Evolutionary conservation across 306 rosid species (phyloP), one percentile per base, ranked within the genome.

Genomic region (Corylus heterophylla): DNA sequence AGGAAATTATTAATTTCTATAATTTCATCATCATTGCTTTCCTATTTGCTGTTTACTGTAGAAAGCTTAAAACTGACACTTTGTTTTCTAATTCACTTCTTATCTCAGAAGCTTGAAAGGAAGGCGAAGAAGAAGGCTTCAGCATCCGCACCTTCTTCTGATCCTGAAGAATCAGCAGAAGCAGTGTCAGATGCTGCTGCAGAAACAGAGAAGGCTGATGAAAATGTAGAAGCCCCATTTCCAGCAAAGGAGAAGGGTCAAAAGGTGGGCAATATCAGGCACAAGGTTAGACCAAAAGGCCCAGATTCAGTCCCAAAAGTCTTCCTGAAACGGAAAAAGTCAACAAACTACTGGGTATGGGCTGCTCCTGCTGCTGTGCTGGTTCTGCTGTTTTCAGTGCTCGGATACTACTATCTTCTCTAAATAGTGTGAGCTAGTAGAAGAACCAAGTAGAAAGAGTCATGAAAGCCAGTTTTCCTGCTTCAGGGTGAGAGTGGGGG

Each of bases 51-150:
- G 39, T n/a, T 73, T 70, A 18, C 27, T 4, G 16, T 55, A 13
- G 29, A 31, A 31, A n/a, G 54, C 22, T 72, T 9, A 20, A 62
- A 72, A 64, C 14, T 75, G 45, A 80, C 55, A 76, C 7, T 12
- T 49, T 39, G 1, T 47, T 82, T 62, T 18, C 68, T 10, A 2
- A 1, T 56, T 75, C 35, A 61, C 50, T 70, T 76, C 50, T 70
- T 76, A 58, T 80, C 79, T 79, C 84, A 96, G 98, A 96, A 88
- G 56, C 97, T 90, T 1, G 99, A 96, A 81, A 96, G 88, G 96
- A 95, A 90, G 79, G 89, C 93, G 31, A 95, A 86, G 96, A 95
- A 93, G 89, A 93, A 90, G 84, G 86, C 85, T 16, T 74, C 75
- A 0, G 86, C 83, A 13, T 47, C 88, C 3, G 88, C 83, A 47